Conservation (phyloP, 768 basidiomycete genomes). For the Termitomyces sp. region DNA sequence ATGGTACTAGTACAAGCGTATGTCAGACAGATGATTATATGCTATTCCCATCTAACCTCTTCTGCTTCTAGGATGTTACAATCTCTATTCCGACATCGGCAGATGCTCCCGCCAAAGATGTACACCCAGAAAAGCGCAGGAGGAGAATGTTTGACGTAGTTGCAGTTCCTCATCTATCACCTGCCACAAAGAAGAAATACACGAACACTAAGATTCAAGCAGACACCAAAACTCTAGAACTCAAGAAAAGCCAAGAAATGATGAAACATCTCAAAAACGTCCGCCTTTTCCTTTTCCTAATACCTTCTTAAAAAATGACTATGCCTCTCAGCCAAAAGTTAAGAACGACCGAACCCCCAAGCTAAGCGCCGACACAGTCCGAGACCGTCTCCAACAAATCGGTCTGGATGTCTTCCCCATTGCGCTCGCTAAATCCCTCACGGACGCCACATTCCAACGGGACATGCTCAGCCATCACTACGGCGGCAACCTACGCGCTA, state of each 20-base stretch:
- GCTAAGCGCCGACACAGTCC: constrained; percentile 1
- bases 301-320: background rate
- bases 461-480: constrained; percentile 24
- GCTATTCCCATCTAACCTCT: background rate
- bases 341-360: background rate
- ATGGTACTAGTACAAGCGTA: background rate
- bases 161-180: background rate
- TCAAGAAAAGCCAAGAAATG: background rate
- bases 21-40: background rate
- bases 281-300: background rate
- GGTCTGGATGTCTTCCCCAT: constrained; percentile 20
- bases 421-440: constrained; percentile 17
- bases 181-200: background rate
- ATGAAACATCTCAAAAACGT: background rate
- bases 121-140: background rate
- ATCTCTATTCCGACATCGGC: no score
- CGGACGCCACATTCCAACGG: constrained; percentile 23
- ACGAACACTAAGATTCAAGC: no score
- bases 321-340: background rate
- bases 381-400: constrained; percentile 12
- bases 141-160: background rate
- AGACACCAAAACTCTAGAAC: background rate
- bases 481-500: constrained; percentile 28
- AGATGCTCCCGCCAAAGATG: background rate
- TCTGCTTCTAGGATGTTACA: background rate